phyloP scores from a whole-genome alignment of 169 alveolate genomes.

The Cyclospora cayetanensis region DNA sequence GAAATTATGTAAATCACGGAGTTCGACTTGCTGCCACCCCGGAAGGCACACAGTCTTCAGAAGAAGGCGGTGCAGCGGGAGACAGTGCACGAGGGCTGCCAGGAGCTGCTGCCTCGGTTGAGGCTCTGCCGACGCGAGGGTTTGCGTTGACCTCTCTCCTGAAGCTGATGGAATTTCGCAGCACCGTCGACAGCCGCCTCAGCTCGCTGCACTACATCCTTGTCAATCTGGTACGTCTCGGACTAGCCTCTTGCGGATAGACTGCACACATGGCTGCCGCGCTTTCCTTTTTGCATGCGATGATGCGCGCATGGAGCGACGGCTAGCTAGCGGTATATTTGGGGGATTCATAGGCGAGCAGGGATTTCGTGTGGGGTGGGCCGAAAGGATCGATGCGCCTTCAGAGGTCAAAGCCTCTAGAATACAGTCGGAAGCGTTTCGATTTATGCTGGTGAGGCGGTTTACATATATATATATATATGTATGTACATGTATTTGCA shows the following conservation, averaged over 20 bases:
- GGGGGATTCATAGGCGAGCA: no score
- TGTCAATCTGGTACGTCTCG: slow-evolving; percentile 67
- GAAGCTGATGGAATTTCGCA: slow-evolving; percentile 75
- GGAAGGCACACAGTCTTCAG: background rate
- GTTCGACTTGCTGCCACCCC: slow-evolving; percentile 48
- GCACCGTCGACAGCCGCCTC: slow-evolving; percentile 75
- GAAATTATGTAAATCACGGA: slow-evolving; percentile 80
- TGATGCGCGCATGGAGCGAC: no score
- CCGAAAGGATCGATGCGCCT: background rate
- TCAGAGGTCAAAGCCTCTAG: background rate
- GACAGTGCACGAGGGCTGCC: background rate
- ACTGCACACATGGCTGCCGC: background rate
- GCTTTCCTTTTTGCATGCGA: background rate
- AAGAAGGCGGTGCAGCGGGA: background rate
- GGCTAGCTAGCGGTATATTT: no score
- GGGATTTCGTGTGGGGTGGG: no score
- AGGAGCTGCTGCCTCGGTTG: background rate
- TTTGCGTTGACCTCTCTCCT: slow-evolving; percentile 72
- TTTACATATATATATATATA: background rate
- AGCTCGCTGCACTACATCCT: slow-evolving; percentile 76
- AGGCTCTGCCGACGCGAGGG: slow-evolving; percentile 75
- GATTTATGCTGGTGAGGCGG: background rate
- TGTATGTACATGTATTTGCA: background rate
- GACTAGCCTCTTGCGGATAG: no score
- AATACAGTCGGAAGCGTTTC: background rate